phyloP scores from a whole-genome alignment of 2,329 filamentous ascomycete genomes.

The Apiospora malaysiana region DNA sequence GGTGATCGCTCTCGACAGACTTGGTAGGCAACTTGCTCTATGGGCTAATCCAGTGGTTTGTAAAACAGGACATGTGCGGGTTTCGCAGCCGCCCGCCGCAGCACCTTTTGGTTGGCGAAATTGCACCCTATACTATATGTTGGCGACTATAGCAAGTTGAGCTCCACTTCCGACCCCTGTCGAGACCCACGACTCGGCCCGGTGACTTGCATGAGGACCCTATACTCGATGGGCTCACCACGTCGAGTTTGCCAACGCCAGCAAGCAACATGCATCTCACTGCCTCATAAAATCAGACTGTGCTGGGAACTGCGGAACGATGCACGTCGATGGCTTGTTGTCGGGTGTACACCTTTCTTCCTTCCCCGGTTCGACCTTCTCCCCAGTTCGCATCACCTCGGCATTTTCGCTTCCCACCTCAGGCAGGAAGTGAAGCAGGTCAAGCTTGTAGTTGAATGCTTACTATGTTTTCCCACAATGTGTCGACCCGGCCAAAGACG shows the following conservation, averaged over 20 bases:
- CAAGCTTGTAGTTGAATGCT: neutral
- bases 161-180: slow-evolving; percentile 5
- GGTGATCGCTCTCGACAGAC: neutral
- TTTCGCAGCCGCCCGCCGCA: neutral
- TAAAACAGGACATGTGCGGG: neutral
- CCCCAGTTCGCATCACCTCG: neutral
- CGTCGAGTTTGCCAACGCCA: too few relatives aligned
- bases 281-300: neutral
- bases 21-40: neutral
- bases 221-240: neutral
- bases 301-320: neutral
- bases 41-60: neutral
- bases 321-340: neutral
- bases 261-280: neutral
- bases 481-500: too few relatives aligned
- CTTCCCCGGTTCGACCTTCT: neutral
- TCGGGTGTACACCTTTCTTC: neutral
- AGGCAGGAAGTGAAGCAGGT: neutral
- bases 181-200: slow-evolving; percentile 17
- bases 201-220: slow-evolving; percentile 6
- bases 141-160: neutral
- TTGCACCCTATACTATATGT: neutral
- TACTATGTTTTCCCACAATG: neutral
- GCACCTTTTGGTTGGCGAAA: neutral
- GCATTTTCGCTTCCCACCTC: neutral